Evolutionary conservation across 805 yeast genomes (phyloP), one percentile per base, ranked within the genome.

Genomic region (Starmerella gropengiesseri): DNA sequence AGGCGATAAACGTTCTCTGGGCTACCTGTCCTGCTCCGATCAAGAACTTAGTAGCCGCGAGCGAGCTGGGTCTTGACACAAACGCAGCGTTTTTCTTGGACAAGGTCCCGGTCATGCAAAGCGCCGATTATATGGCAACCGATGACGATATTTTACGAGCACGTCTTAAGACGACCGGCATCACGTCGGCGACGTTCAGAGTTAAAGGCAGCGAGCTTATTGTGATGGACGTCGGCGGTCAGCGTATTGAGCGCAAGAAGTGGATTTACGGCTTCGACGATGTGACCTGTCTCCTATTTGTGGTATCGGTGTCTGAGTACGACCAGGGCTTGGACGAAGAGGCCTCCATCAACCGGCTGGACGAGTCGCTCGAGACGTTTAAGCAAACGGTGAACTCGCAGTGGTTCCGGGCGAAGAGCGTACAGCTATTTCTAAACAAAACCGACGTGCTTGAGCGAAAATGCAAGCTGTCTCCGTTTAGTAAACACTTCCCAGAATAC

Each of bases 191-290:
- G 5, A 73, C 69, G 42, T 87, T 91, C 63, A 68, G 69, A 43
- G 75, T 89, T 47, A 67, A 67, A 38, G 69, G 75, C 3, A 71
- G 76, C 36, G 74, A 69, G 50, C 78, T 87, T 59, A 77, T 76
- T 55, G 83, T 91, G 31, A 65, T 86, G 33, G 98, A 91, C 67
- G 97, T 95, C 4, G 98, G 98, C 41, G 98, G 98, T 1, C 98
- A 91, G 62, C 70, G 98, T 55, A 77, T 93, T 3, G 98, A 91
- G 65, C 77, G 98, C 41, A 83, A 82, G 57, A 89, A 91, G 62
- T 91, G 98, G 98, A 86, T 91, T 48, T 93, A 91, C 62, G 84
- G 95, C 58, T 91, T 91, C 62, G 91, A 87, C 56, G 84, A 81
- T 48, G 82, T 89, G 38, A 81, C 94, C 0, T 82, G 93, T 3